A percentile compares a stretch with the other conserved stretches of the same genome.
These are phyloP conservation scores for Penicillium sclerotiorum DNA, from an alignment of 2,329 filamentous ascomycete species.

Conservation along the genomic window DNA sequence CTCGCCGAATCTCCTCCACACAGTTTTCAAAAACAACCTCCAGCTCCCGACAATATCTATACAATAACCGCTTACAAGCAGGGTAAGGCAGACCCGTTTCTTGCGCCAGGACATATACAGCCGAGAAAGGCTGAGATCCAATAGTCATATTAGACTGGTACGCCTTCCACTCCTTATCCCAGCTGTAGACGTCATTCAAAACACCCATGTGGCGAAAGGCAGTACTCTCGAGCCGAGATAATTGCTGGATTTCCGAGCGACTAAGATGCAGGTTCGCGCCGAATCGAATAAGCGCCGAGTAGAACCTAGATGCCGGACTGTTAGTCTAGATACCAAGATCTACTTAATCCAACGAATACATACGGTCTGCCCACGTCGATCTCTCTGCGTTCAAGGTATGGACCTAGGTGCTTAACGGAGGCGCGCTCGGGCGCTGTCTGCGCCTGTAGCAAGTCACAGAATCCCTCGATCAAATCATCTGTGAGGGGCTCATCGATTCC, in stretches of 20 bases:
- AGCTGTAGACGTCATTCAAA: conserved; percentile 25
- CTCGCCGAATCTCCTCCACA: conserved; percentile 1
- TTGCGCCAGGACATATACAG: conserved; percentile 18
- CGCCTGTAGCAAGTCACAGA: conserved; percentile 18
- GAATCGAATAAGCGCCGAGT: conserved; percentile 22
- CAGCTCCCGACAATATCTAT: conserved; percentile 22
- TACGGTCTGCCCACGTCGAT: conserved; percentile 19
- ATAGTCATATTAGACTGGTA: conserved; percentile 14
- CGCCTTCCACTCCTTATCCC: conserved; percentile 22
- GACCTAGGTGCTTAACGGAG: conserved; percentile 14
- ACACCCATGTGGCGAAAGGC: conserved; percentile 21
- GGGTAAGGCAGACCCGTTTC: conserved; percentile 18
- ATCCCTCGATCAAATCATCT: conserved; percentile 16
- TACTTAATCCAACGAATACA: neutral
- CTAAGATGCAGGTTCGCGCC: conserved; percentile 16
- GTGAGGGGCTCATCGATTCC: conserved; percentile 12
- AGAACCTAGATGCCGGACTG: conserved; percentile 12
- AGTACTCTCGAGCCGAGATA: conserved; percentile 12
- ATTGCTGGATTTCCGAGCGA: conserved; percentile 5
- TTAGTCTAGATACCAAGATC: too few relatives aligned
- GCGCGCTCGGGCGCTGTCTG: conserved; percentile 16
- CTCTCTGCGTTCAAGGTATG: conserved; percentile 20
- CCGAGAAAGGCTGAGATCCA: conserved; percentile 19
- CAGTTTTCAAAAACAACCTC: conserved; percentile 14
- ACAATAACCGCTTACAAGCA: conserved; percentile 21